A percentile compares a stretch with the other conserved stretches of the same genome.
phyloP scores from a whole-genome alignment of 2,329 filamentous ascomycete species.

The Coleophoma cylindrospora region DNA sequence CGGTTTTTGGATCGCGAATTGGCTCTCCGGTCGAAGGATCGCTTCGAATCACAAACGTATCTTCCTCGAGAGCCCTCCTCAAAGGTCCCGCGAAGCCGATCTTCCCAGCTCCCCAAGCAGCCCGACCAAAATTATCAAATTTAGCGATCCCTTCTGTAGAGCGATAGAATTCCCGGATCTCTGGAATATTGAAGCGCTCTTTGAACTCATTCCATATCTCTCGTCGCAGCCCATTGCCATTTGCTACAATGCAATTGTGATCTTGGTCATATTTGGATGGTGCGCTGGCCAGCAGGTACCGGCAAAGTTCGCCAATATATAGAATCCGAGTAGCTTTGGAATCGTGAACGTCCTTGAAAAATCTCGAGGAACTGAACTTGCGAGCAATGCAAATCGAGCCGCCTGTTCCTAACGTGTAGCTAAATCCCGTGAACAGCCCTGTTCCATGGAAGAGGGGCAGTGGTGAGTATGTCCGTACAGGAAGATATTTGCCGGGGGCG shows the following conservation, averaged over 20 bases:
- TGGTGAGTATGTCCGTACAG: slow-evolving; percentile 39
- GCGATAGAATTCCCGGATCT: slow-evolving; percentile 42
- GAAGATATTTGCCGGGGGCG: slow-evolving; percentile 34
- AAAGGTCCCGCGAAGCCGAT: slow-evolving; percentile 37
- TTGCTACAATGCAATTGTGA: slow-evolving; percentile 37
- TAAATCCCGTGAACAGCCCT: slow-evolving; percentile 37
- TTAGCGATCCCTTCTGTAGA: slow-evolving; percentile 40
- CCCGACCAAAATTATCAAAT: slow-evolving; percentile 36
- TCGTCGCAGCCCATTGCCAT: slow-evolving; percentile 40
- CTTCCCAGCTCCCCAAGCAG: slow-evolving; percentile 35
- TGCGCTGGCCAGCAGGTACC: slow-evolving; percentile 39
- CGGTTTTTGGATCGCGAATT: slow-evolving; percentile 33
- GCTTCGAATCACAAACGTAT: slow-evolving; percentile 35
- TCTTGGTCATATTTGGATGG: slow-evolving; percentile 37
- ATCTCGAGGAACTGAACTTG: slow-evolving; percentile 39
- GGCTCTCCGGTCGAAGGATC: slow-evolving; percentile 18
- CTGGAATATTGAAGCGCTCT: slow-evolving; percentile 34
- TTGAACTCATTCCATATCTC: slow-evolving; percentile 44
- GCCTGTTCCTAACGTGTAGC: slow-evolving; percentile 32
- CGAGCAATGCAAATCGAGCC: slow-evolving; percentile 37
- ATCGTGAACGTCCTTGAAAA: slow-evolving; percentile 39
- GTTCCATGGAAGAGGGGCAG: slow-evolving; percentile 45
- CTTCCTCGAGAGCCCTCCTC: slow-evolving; percentile 32
- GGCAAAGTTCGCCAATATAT: slow-evolving; percentile 43
- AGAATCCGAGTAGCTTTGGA: slow-evolving; percentile 35